Percentiles rank a stretch among this genome's conserved stretches.
These are phyloP conservation scores for Penicillium sp. DNA, from an alignment of 2,329 filamentous ascomycete species.

Conservation along the genomic window DNA sequence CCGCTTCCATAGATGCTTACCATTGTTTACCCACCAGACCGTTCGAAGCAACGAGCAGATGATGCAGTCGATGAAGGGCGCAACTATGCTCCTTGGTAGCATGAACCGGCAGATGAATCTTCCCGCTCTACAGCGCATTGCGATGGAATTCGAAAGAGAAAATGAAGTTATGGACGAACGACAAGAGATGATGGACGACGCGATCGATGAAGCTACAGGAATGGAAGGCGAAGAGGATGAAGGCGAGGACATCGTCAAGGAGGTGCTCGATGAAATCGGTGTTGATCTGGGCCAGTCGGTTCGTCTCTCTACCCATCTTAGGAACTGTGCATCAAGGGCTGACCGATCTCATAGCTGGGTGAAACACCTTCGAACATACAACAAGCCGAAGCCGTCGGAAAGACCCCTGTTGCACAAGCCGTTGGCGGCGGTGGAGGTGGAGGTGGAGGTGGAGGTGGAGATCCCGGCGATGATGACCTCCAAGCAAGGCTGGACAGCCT, in stretches of 20 bases:
- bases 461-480: slow-evolving; percentile 76
- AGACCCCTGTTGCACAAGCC: slow-evolving; percentile 79
- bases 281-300: slow-evolving; percentile 87
- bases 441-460: slow-evolving; percentile 45
- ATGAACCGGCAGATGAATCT: slow-evolving; percentile 99
- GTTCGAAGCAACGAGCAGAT: slow-evolving; percentile 98
- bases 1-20: slow-evolving; percentile 8
- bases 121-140: slow-evolving; percentile 88
- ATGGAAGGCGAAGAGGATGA: slow-evolving; percentile 80
- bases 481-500: slow-evolving; percentile 90
- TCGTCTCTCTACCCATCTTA: slow-evolving; percentile 41
- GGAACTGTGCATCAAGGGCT: slow-evolving; percentile 11
- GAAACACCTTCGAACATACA: slow-evolving; percentile 85
- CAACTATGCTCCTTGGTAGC: slow-evolving; percentile 83
- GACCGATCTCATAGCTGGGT: slow-evolving; percentile 61
- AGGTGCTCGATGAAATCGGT: slow-evolving; percentile 94
- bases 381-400: slow-evolving; percentile 66
- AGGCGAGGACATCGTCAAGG: slow-evolving; percentile 92
- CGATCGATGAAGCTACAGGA: slow-evolving; percentile 93
- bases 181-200: slow-evolving; percentile 99
- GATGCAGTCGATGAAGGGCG: slow-evolving; percentile 99
- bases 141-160: slow-evolving; percentile 98
- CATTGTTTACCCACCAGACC: slow-evolving; percentile 55
- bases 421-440: slow-evolving; percentile 56
- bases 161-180: slow-evolving; percentile 99